Evolutionary conservation across 108 stramenopile genomes (phyloP).

Genomic region (Epithemia pelagica): DNA sequence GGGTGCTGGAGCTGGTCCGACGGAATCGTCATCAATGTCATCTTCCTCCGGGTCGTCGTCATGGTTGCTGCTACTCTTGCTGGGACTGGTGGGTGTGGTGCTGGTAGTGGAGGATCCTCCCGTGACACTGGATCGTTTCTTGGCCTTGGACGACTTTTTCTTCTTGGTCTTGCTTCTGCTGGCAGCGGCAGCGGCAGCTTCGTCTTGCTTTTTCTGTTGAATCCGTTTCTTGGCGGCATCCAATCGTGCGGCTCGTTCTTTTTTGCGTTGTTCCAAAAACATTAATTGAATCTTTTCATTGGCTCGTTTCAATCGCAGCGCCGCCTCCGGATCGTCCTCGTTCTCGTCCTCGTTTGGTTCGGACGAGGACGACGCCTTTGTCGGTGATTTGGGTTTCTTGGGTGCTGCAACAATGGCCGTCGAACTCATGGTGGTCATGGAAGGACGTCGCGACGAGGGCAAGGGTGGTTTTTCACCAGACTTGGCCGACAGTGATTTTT

Average conservation of each 20-base stretch:
- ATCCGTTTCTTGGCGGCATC: neutral
- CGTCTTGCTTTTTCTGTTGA: neutral
- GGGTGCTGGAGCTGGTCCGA: neutral
- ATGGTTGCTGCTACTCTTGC: neutral
- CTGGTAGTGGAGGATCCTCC: neutral
- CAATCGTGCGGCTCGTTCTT: neutral
- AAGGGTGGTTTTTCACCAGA: neutral
- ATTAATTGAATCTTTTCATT: neutral
- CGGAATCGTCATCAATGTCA: neutral
- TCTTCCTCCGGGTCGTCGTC: neutral
- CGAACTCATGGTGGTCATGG: neutral
- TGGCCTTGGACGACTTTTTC: neutral
- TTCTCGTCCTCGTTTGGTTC: neutral
- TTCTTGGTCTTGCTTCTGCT: neutral
- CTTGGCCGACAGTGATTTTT: neutral
- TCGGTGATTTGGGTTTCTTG: neutral
- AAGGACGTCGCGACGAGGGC: too few species aligned
- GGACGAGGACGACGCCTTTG: neutral
- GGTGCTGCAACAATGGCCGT: neutral
- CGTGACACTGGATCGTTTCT: neutral
- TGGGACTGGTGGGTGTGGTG: neutral
- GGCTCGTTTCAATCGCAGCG: neutral
- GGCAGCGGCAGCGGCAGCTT: neutral
- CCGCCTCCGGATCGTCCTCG: neutral
- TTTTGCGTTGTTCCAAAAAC: neutral